phyloP scores from a whole-genome alignment of 257 asterid genomes.

The Ajuga chamaepitys region DNA sequence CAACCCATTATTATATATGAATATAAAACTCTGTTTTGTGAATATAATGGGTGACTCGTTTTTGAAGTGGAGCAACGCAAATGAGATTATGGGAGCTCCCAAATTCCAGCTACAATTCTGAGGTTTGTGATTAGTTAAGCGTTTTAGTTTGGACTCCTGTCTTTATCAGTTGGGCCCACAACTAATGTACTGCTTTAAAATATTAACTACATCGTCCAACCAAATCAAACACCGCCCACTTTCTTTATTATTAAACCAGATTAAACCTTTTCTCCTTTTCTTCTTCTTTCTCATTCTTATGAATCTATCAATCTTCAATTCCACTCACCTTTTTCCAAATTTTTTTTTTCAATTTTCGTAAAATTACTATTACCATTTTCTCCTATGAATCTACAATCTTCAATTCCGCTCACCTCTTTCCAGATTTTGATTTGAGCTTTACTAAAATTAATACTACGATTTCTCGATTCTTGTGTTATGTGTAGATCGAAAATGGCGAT shows the following conservation, averaged over 20 bases:
- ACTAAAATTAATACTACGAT: not conserved
- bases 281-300: not conserved
- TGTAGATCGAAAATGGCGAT: constrained; percentile 46
- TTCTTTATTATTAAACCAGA: not conserved
- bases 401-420: not conserved
- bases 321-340: not conserved
- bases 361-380: not conserved
- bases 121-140: too few species aligned
- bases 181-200: too few species aligned
- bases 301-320: not conserved
- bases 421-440: not conserved
- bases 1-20: too few species aligned
- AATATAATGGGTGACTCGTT: too few species aligned
- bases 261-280: not conserved
- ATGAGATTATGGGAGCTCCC: too few species aligned
- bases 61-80: too few species aligned
- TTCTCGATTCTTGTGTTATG: constrained; percentile 18
- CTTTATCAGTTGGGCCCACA: not conserved
- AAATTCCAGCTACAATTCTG: too few species aligned
- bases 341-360: not conserved
- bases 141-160: constrained; percentile 8
- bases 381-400: constrained; percentile 11
- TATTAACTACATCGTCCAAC: not conserved
- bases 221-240: not conserved
- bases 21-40: too few species aligned